Evolutionary conservation across 176 grass and related monocot species (phyloP), one percentile per base, ranked within the genome.

Genomic region (Carex cristatella): DNA sequence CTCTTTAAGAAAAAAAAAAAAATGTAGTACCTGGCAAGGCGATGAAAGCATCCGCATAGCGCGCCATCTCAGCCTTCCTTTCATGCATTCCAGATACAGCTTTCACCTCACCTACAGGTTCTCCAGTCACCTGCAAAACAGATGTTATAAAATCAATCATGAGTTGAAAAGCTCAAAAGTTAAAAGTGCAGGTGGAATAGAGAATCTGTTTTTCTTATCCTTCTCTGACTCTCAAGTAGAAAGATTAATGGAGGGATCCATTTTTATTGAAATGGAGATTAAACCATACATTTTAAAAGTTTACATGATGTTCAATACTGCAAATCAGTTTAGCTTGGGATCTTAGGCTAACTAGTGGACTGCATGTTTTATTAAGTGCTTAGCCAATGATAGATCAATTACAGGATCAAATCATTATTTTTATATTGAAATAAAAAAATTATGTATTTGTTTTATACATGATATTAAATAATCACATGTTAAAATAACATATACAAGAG

Each of bases 81-180:
- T 98, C 95, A n/a, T 98, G 95, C 95, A 94, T 93, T 72, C 93
- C 95, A 0, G 95, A 89, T 62, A 98, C 95, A 16, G 91, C 89
- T 81, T 88, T 88, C 69, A 98, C 93, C 87, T 98, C 95, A 5
- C 95, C 93, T 23, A 98, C 91, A 55, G 89, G 87, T 27, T 94
- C 92, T 44, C 92, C 93, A 78, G 89, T 94, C 56, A 93, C 72
- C 95, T 98, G 86, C 84, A 83, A 32, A 83, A 77, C 64, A 11
- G 44, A 72, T 83, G 42, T 15, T n/a, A 61, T 3, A 63, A 54
- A 60, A 57, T 76, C 37, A 58, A 58, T 57, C 14, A 79, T 2
- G 5, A 1, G 12, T 57, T 18, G 53, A 79, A 49, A 48, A 10
- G 51, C 51, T 78, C 7, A 32, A 31, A 32, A 16, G 19, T 77